Conservation (phyloP, 495 filamentous ascomycete species). For the Chlorociboria aeruginascens region DNA sequence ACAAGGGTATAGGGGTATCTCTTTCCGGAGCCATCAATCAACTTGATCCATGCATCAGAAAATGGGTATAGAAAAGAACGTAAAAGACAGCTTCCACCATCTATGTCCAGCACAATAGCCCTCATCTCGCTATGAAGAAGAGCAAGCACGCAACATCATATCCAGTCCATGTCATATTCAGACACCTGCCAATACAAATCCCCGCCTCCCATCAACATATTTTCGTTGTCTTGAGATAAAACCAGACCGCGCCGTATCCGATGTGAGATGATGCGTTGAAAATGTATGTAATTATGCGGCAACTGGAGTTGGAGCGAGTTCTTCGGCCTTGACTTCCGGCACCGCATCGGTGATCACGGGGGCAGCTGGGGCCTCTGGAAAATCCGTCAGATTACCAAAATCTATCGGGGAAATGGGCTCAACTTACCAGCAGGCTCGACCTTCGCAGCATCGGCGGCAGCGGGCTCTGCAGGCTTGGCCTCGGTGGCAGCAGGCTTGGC, state of each 20-base stretch:
- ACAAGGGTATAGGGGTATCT: conserved; percentile 21
- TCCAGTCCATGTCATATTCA: conserved; percentile 3
- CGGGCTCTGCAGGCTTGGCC: conserved; percentile 2
- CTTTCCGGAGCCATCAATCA: conserved; percentile 3
- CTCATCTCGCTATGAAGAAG: not conserved
- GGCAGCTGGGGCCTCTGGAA: conserved; percentile 5
- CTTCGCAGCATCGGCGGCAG: conserved; percentile 27
- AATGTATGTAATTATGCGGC: conserved; percentile 10
- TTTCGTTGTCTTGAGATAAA: not conserved
- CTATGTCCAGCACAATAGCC: not conserved
- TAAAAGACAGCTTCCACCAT: conserved; percentile 2
- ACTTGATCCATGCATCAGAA: conserved; percentile 13
- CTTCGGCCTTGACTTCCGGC: conserved; percentile 1
- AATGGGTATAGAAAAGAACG: conserved; percentile 17
- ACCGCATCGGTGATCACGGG: not conserved
- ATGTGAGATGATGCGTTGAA: not conserved
- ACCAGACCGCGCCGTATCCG: not conserved
- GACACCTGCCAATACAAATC: conserved; percentile 15
- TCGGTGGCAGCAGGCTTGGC: conserved; percentile 2
- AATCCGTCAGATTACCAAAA: conserved; percentile 1
- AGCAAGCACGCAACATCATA: conserved; percentile 9
- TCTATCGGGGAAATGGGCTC: conserved; percentile 4
- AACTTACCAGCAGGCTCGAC: conserved; percentile 13
- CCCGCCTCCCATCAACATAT: conserved; percentile 9
- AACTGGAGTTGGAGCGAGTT: conserved; percentile 2